phyloP scores from a whole-genome alignment of 371 early-diverging fungal species.

The Polyrhizophydium stewartii region DNA sequence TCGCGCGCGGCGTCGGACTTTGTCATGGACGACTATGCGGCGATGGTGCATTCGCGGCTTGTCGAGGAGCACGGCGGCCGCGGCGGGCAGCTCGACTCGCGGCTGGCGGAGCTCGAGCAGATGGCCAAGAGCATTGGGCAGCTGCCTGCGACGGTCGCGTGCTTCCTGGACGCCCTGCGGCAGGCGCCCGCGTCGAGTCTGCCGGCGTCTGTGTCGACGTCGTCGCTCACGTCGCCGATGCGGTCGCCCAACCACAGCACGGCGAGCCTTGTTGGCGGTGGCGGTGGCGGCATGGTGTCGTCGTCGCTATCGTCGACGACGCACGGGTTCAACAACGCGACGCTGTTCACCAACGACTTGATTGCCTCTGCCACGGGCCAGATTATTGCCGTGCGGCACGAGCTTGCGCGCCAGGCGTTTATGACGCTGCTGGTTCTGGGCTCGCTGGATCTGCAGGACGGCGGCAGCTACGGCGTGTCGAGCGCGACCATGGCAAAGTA shows the following conservation, averaged over 20 bases:
- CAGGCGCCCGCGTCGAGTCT: neutral
- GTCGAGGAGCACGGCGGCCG: neutral
- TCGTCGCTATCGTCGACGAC: neutral
- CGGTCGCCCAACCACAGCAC: neutral
- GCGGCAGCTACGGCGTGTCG: neutral
- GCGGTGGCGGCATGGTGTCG: no score
- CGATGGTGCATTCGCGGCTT: neutral
- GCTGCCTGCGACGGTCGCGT: neutral
- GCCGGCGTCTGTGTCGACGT: neutral
- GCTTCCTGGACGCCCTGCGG: neutral
- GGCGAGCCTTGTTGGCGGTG: neutral
- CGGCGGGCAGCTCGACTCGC: neutral
- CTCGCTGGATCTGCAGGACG: neutral
- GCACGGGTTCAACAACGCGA: conserved; percentile 8
- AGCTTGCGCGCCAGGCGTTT: conserved; percentile 2
- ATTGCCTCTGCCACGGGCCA: conserved; percentile 3
- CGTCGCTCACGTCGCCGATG: neutral
- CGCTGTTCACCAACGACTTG: conserved; percentile 7
- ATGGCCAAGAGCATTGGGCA: neutral
- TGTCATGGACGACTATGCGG: neutral
- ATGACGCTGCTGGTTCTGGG: conserved; percentile 1
- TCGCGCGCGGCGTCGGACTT: neutral
- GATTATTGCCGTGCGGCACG: neutral
- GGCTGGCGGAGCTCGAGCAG: neutral
- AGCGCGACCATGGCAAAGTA: neutral